phyloP scores from a whole-genome alignment of 108 stramenopile genomes.

The Cyclotella atomus region DNA sequence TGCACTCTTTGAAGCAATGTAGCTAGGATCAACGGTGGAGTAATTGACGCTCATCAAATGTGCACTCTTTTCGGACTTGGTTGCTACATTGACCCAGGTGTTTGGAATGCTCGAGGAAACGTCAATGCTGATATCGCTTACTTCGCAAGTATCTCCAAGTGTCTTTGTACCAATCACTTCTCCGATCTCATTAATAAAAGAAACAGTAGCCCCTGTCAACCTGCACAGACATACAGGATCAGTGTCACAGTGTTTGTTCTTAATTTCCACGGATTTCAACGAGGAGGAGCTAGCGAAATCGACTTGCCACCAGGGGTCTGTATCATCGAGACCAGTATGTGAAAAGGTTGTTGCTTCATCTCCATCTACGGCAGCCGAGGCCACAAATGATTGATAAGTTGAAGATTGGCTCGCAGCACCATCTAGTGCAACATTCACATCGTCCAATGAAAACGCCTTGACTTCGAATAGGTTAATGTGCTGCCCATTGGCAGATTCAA shows the following conservation, averaged over 20 bases:
- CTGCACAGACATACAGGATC: neutral
- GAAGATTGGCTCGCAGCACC: neutral
- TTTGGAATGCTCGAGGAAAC: neutral
- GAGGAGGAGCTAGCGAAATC: neutral
- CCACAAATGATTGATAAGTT: neutral
- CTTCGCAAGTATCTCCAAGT: neutral
- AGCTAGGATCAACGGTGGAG: too few relatives aligned
- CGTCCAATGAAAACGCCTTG: neutral
- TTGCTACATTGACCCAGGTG: neutral
- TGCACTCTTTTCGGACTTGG: neutral
- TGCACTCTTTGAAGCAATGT: slow-evolving; percentile 5
- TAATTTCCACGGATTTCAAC: neutral
- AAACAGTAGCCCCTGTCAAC: neutral
- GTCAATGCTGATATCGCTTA: neutral
- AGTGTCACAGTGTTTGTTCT: neutral
- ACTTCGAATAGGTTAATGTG: neutral
- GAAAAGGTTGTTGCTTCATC: neutral
- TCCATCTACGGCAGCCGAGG: neutral
- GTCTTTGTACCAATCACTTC: neutral
- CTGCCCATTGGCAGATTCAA: neutral
- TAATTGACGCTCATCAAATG: neutral
- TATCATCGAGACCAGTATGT: neutral
- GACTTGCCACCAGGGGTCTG: neutral
- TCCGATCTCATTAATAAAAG: neutral
- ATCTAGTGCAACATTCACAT: neutral